phyloP scores from a whole-genome alignment of 1,139 yeast species.

The Geotrichum aggregatum region DNA sequence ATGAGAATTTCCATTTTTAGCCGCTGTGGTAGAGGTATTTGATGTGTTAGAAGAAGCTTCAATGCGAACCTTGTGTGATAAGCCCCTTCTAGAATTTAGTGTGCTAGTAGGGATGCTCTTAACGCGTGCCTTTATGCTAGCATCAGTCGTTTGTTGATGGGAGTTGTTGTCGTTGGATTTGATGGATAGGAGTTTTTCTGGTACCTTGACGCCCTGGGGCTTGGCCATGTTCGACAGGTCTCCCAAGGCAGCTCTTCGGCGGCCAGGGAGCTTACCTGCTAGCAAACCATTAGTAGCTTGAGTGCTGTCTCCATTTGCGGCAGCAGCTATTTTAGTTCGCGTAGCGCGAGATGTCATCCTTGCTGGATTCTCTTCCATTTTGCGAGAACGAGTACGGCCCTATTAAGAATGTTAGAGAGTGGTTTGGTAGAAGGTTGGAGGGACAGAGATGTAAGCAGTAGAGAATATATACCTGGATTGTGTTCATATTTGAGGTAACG shows the following conservation, averaged over 20 bases:
- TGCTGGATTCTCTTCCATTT: constrained; percentile 12
- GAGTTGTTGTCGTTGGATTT: neutral
- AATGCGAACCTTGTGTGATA: constrained; percentile 19
- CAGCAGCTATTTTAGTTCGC: constrained; percentile 15
- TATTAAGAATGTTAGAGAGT: neutral
- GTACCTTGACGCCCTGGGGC: constrained; percentile 11
- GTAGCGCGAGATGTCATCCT: constrained; percentile 11
- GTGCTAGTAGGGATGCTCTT: constrained; percentile 8
- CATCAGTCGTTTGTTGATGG: constrained; percentile 7
- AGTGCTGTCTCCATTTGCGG: constrained; percentile 5
- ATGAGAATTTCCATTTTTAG: no score
- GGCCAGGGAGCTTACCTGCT: no score
- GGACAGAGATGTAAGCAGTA: no score
- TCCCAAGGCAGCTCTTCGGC: constrained; percentile 34
- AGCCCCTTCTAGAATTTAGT: constrained; percentile 7
- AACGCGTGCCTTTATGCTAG: constrained; percentile 16
- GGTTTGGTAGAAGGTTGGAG: no score
- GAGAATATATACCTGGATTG: constrained; percentile 13
- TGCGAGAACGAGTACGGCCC: constrained; percentile 18
- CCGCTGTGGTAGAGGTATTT: constrained; percentile 18
- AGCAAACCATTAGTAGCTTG: constrained; percentile 6
- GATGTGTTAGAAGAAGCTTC: no score
- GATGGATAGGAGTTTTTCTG: constrained; percentile 1
- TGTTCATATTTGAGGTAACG: constrained; percentile 10
- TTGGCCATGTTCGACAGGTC: constrained; percentile 35